Evolutionary conservation across 1,284 basidiomycete genomes (phyloP), one percentile per base, ranked within the genome.

Genomic region (Pascua guehoae): DNA sequence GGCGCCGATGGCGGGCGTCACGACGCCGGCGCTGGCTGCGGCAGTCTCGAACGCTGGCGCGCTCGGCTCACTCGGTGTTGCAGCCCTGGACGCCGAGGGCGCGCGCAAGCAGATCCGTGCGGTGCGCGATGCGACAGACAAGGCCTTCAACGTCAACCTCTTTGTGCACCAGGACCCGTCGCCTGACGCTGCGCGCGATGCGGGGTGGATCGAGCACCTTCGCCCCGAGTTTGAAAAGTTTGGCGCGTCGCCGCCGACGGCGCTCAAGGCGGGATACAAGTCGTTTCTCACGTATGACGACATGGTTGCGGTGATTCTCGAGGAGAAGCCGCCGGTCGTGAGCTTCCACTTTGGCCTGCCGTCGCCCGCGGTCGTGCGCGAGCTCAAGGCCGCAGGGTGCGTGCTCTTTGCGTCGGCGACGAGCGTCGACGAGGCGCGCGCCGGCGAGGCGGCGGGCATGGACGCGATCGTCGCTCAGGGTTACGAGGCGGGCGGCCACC

Each of bases 281-380:
- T 57, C 65, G 10, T 73, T 74, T 52, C 48, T 55, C n/a, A 56
- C 65, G 12, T 62, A 69, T 49, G 5, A 40, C 10, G 70, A 62
- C 32, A 65, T 70, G 62, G 48, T 72, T 24, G 52, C 61, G 16
- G 60, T 72, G 18, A 49, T 74, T 9, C 53, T 72, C 4, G 69
- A 66, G 12, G 63, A 61, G n/a, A 56, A 49, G 42, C 67, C 66
- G 11, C 56, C 68, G 0, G 64, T 73, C 17, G 55, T 74, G 24
- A 63, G 58, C 41, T 74, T 74, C 53, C 72, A 74, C 61, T 74
- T 74, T 54, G 72, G 72, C 32, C 49, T 74, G 5, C 72, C 72
- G 1, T 43, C 60, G 0, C 7, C 48, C 1, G 44, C 53, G 10
- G 41, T 50, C 12, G 57, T 73, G 14, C 32, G 47, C 9, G 15